A percentile compares a stretch with the other conserved stretches of the same genome.
Evolutionary conservation across 768 basidiomycete genomes (phyloP).

Genomic region (Mycena rosella): DNA sequence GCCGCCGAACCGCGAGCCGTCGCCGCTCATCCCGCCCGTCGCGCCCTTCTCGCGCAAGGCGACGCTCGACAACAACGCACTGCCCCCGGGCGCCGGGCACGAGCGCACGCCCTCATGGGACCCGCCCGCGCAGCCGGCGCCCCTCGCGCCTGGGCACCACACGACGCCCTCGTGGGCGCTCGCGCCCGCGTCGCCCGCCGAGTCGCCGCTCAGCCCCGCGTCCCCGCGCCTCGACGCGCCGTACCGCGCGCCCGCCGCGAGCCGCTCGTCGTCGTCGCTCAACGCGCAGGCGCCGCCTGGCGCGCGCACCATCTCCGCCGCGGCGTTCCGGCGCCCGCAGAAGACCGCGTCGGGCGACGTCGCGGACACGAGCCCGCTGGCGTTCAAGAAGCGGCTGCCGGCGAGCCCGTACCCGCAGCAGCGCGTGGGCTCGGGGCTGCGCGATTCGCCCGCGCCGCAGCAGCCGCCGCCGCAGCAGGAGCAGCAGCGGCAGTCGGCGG

Average conservation of each 20-base stretch:
- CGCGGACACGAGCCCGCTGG: slow-evolving; percentile 62
- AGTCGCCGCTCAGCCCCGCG: slow-evolving; percentile 21
- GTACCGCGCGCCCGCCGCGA: slow-evolving; percentile 46
- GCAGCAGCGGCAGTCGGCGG: slow-evolving; percentile 36
- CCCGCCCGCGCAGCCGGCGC: slow-evolving; percentile 13
- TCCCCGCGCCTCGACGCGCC: slow-evolving; percentile 40
- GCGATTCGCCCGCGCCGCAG: slow-evolving; percentile 16
- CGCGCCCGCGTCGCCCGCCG: slow-evolving; percentile 11
- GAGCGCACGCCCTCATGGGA: slow-evolving; percentile 29
- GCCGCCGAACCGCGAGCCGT: slow-evolving; percentile 30
- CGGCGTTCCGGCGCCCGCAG: slow-evolving; percentile 74
- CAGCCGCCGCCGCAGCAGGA: slow-evolving; percentile 32
- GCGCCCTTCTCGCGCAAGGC: slow-evolving; percentile 23
- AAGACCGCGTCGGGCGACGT: slow-evolving; percentile 44
- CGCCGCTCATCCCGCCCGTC: slow-evolving; percentile 30
- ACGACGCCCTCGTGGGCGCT: slow-evolving; percentile 35
- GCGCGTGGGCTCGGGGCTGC: slow-evolving; percentile 20
- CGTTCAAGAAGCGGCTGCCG: slow-evolving; percentile 63
- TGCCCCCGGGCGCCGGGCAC: slow-evolving; percentile 4
- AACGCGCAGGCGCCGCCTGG: slow-evolving; percentile 49
- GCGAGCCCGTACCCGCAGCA: slow-evolving; percentile 56
- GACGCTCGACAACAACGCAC: slow-evolving; percentile 1
- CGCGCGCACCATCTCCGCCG: slow-evolving; percentile 77
- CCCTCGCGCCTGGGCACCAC: slow-evolving; percentile 23
- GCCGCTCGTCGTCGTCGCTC: slow-evolving; percentile 50